Evolutionary conservation across 2,329 filamentous ascomycete genomes (phyloP), one percentile per base, ranked within the genome.

Genomic region (Leptodontidium sp.): DNA sequence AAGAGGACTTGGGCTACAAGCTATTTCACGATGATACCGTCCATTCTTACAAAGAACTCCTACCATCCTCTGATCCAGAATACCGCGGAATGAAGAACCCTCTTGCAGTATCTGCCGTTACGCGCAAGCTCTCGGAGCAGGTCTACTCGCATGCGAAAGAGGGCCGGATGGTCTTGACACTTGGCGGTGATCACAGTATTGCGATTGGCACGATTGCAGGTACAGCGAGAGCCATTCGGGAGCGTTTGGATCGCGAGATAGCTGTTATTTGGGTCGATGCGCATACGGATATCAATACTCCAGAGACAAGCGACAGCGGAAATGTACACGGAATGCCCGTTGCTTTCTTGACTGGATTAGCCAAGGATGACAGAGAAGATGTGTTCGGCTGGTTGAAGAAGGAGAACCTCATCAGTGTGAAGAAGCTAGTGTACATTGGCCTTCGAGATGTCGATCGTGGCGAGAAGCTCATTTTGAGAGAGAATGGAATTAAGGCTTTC

Each of bases 291-390:
- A 98, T 99, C 85, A 99, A 99, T 84, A 94, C 93, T 1, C 96
- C 95, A 64, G 94, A 98, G 87, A 91, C 89, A 59, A 95, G 91
- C 73, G 92, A 87, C 52, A 96, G 92, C 74, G 96, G 96, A 43
- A 98, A 98, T 82, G 92, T 99, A 72, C 96, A 99, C 82, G 96
- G 96, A 75, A 99, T 99, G 96, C 96, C 96, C 2, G 92, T 98
- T 47, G 89, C 93, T 3, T 99, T 98, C 82, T 81, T 97, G 74
- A 94, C 94, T 0, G 93, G 96, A 0, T 84, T 99, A 67, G 93
- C 94, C 57, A 89, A 84, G 74, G 93, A 94, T 76, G 87, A 93
- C 59, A 85, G 88, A 66, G 87, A 91, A 70, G 91, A 96, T 77
- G 88, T 92, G 68, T 98, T 99, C 82, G 94, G 94, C 68, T 99